Evolutionary conservation across 176 grass and related monocot species (phyloP), one percentile per base, ranked within the genome.

Genomic region (Bonia amplexicaulis): DNA sequence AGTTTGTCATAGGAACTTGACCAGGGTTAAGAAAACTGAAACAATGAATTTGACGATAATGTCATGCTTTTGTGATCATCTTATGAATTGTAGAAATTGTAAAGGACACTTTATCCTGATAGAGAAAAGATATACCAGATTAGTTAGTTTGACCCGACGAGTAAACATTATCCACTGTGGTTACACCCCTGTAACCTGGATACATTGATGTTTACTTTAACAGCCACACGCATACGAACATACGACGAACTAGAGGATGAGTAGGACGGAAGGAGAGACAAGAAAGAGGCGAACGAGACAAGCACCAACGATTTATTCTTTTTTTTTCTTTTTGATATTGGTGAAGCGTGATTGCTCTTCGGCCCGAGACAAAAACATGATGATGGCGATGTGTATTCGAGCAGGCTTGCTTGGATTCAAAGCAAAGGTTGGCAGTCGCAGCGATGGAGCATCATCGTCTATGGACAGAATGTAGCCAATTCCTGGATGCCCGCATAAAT

Each of bases 311-410:
- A 13, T 31, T 14, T 42, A 73, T 35, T 35, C 33, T 25, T 74
- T 27, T 13, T 27, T 19, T 8, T 33, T 53, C 2, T 65, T 6
- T 2, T 14, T 3, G 5, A 31, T 29, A 31, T 73, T 51, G 23
- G 62, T 85, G 20, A 60, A 59, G 63, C 37, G 73, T 25, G 63
- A 69, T 33, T 27, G 63, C 20, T 23, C 7, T 3, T 25, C 25
- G 49, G 83, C 74, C 76, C 83, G 74, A 78, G 74, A 85, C 19
- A 47, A 85, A 85, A 85, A 60, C 83, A 78, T 69, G 65, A 85
- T 85, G 83, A 85, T 85, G 83, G 62, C 52, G 64, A 78, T 77
- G 62, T 23, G 25, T 22, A 67, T 65, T 39, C 16, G 16, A 37
- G 69, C 53, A 23, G 69, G 69, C 33, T 76, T 84, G 82, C 83